These are phyloP conservation scores for Hymenoscyphus fructigenus DNA, from an alignment of 2,329 filamentous ascomycete genomes.

Conservation along the genomic window DNA sequence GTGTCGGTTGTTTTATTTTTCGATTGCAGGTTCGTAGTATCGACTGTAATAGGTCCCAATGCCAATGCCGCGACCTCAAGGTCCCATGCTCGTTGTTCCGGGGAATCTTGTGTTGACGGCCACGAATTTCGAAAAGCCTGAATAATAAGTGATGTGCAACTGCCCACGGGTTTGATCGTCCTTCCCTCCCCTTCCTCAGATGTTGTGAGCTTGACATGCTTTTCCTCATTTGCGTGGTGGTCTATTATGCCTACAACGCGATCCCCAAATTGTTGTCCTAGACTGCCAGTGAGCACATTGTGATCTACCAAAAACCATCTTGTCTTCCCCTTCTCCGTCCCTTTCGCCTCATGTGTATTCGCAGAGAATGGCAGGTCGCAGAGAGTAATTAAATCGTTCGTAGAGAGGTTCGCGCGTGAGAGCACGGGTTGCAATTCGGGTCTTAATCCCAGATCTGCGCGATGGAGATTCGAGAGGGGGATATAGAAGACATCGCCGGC, in stretches of 20 bases:
- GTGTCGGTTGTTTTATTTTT: constrained; percentile 63
- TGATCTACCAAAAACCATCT: constrained; percentile 78
- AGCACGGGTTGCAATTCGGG: constrained; percentile 71
- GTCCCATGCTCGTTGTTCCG: constrained; percentile 39
- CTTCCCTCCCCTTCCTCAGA: constrained; percentile 50
- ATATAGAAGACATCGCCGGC: constrained; percentile 56
- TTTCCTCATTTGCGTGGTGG: constrained; percentile 73
- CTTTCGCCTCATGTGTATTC: background rate
- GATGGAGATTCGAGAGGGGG: constrained; percentile 70
- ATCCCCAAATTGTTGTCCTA: constrained; percentile 52
- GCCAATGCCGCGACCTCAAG: constrained; percentile 64
- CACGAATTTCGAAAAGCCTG: background rate
- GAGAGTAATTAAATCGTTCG: constrained; percentile 64
- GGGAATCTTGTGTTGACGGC: background rate
- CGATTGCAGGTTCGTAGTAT: constrained; percentile 65
- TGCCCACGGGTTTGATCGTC: constrained; percentile 66
- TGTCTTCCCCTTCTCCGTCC: constrained; percentile 46
- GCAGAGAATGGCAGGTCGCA: constrained; percentile 50
- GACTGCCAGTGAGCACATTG: constrained; percentile 65
- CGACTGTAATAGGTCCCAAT: constrained; percentile 70
- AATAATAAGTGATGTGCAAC: constrained; percentile 56
- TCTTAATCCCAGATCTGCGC: constrained; percentile 66
- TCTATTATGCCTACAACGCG: constrained; percentile 68
- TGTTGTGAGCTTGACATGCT: constrained; percentile 35
- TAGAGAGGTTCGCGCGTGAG: constrained; percentile 54